Evolutionary conservation across 2,329 filamentous ascomycete genomes (phyloP).

Genomic region (Cercospora citrullina): DNA sequence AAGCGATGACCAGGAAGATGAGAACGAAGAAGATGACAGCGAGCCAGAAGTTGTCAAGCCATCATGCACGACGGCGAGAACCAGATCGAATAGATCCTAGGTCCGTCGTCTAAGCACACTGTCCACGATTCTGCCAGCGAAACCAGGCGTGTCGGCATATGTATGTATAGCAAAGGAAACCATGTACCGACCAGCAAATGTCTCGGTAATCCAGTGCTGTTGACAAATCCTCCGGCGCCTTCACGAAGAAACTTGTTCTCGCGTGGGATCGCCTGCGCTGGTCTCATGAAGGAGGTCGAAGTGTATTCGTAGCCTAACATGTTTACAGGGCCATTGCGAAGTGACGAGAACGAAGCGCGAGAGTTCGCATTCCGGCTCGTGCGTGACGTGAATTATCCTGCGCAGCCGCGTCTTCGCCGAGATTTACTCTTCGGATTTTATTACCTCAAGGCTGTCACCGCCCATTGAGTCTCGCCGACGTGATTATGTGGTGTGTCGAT

Average conservation of each 20-base stretch:
- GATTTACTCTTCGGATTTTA: no score
- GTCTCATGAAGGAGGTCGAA: not conserved
- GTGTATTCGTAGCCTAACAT: not conserved
- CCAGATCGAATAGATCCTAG: constrained; percentile 24
- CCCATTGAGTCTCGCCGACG: no score
- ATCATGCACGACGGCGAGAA: constrained; percentile 36
- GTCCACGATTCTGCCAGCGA: not conserved
- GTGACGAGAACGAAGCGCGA: not conserved
- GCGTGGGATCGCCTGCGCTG: not conserved
- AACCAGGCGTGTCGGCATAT: not conserved
- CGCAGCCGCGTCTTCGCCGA: no score
- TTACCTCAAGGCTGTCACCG: no score
- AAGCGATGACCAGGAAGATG: constrained; percentile 16
- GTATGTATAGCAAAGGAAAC: not conserved
- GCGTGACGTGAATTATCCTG: not conserved
- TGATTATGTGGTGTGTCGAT: no score
- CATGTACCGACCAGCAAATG: not conserved
- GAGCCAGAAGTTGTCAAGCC: constrained; percentile 36
- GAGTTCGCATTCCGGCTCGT: not conserved
- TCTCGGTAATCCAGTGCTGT: not conserved
- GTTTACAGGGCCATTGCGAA: not conserved
- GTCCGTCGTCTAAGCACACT: not conserved
- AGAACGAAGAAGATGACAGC: constrained; percentile 26
- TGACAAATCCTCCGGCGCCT: not conserved
- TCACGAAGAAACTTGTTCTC: not conserved